These are phyloP conservation scores for Penicillium canescens DNA, from an alignment of 495 filamentous ascomycete species.

Conservation along the genomic window DNA sequence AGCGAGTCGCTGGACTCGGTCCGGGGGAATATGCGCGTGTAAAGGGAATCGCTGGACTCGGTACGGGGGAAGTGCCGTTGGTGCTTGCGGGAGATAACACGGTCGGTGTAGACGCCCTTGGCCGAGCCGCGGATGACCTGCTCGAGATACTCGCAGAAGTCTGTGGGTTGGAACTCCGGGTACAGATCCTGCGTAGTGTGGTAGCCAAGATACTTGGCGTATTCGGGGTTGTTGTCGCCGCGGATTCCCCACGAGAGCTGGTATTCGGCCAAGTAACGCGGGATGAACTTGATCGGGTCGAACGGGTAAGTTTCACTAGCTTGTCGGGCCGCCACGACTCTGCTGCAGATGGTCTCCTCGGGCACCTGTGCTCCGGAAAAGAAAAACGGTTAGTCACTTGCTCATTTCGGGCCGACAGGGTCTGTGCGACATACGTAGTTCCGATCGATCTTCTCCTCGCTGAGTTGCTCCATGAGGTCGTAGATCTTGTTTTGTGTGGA, in stretches of 20 bases:
- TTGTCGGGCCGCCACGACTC: conserved; percentile 41
- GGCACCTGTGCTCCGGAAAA: conserved; percentile 33
- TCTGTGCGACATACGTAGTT: conserved; percentile 48
- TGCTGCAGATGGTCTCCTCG: conserved; percentile 44
- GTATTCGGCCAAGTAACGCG: conserved; percentile 48
- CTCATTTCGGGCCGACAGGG: background rate
- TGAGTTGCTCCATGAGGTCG: conserved; percentile 49
- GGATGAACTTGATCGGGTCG: conserved; percentile 46
- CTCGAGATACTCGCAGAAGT: conserved; percentile 45
- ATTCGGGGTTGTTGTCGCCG: conserved; percentile 57
- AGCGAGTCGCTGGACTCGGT: conserved; percentile 47
- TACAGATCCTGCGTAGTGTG: conserved; percentile 56
- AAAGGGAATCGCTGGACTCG: conserved; percentile 46
- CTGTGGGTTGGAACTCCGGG: conserved; percentile 47
- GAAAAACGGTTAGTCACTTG: conserved; percentile 9
- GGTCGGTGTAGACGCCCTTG: conserved; percentile 48
- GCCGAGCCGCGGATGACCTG: conserved; percentile 40
- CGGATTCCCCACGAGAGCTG: conserved; percentile 53
- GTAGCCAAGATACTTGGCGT: conserved; percentile 60
- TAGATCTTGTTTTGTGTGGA: conserved; percentile 52
- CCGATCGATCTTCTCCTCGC: conserved; percentile 53
- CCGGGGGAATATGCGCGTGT: conserved; percentile 43
- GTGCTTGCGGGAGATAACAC: conserved; percentile 42
- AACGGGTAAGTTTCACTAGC: conserved; percentile 51
- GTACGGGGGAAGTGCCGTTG: conserved; percentile 46